These are phyloP conservation scores for Lepidium sativum DNA, from an alignment of 345 rosid species.

Conservation along the genomic window DNA sequence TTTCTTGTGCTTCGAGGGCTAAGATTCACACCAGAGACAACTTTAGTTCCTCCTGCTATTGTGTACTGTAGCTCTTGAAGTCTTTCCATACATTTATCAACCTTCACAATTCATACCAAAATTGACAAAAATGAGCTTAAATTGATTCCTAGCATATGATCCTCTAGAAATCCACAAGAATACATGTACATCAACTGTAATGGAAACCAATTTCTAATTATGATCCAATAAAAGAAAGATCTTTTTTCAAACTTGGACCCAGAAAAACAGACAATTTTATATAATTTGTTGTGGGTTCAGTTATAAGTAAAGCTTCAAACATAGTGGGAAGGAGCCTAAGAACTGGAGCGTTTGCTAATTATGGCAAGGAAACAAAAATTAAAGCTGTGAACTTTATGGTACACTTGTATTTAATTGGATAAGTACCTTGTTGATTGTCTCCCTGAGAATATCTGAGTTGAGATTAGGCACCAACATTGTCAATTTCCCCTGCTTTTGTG, in stretches of 20 bases:
- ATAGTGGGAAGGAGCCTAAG: constrained; percentile 30
- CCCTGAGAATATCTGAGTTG: constrained; percentile 66
- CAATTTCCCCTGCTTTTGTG: constrained; percentile 75
- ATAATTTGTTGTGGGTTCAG: too few relatives aligned
- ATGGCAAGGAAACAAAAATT: background rate
- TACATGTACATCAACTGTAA: too few relatives aligned
- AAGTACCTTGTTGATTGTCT: constrained; percentile 73
- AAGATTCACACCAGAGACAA: constrained; percentile 68
- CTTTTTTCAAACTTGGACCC: background rate
- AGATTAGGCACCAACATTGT: constrained; percentile 49
- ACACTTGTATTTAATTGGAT: background rate
- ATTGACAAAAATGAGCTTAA: background rate
- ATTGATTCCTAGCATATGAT: background rate
- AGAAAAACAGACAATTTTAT: too few relatives aligned
- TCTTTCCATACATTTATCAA: constrained; percentile 92
- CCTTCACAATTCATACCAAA: constrained; percentile 41
- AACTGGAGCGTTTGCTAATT: constrained; percentile 7
- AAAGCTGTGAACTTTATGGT: constrained; percentile 15
- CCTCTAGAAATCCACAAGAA: background rate
- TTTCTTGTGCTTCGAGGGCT: constrained; percentile 90
- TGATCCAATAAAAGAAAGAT: background rate
- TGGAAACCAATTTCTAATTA: background rate
- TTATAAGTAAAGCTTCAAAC: background rate
- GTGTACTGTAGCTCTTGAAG: constrained; percentile 90
- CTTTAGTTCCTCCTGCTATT: constrained; percentile 77